Percentiles rank a stretch among this genome's conserved stretches.
Conservation (phyloP, 2,329 filamentous ascomycete genomes). For the Calycina marina region DNA sequence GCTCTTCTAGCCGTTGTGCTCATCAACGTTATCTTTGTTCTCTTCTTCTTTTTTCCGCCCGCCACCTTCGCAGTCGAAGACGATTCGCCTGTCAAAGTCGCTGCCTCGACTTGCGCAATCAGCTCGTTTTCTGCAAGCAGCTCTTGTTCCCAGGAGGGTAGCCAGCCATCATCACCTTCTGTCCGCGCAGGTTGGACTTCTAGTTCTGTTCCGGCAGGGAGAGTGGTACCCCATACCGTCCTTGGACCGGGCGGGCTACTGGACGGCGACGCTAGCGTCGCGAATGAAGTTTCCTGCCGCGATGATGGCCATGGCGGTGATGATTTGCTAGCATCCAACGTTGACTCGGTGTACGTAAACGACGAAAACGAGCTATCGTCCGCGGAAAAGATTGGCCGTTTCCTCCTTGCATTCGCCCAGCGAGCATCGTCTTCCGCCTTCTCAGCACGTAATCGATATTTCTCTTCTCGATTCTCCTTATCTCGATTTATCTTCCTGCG, state of each 20-base stretch:
- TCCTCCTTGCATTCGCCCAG: slow-evolving; percentile 42
- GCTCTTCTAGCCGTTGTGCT: slow-evolving; percentile 36
- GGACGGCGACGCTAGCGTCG: slow-evolving; percentile 59
- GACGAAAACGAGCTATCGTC: slow-evolving; percentile 53
- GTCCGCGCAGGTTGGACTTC: slow-evolving; percentile 19
- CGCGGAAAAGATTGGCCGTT: slow-evolving; percentile 34
- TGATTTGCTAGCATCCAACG: slow-evolving; percentile 29
- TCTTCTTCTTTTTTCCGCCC: slow-evolving; percentile 50
- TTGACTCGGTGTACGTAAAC: slow-evolving; percentile 23
- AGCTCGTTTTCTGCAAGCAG: slow-evolving; percentile 42
- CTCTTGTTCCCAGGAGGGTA: slow-evolving; percentile 70
- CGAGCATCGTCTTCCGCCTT: slow-evolving; percentile 52
- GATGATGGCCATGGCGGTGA: slow-evolving; percentile 36
- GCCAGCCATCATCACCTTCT: slow-evolving; percentile 63
- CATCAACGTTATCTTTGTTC: slow-evolving; percentile 60
- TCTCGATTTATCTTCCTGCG: slow-evolving; percentile 50
- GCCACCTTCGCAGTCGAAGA: slow-evolving; percentile 2
- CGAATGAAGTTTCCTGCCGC: slow-evolving; percentile 47
- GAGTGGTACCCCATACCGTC: slow-evolving; percentile 87
- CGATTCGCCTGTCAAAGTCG: slow-evolving; percentile 24
- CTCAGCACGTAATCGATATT: slow-evolving; percentile 52
- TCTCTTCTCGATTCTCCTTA: slow-evolving; percentile 55
- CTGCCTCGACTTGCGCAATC: slow-evolving; percentile 43
- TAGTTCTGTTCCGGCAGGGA: slow-evolving; percentile 41
- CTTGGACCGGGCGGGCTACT: slow-evolving; percentile 62